Evolutionary conservation across 352 stramenopile species (phyloP).

Genomic region (Globisporangium cylindrosporum): DNA sequence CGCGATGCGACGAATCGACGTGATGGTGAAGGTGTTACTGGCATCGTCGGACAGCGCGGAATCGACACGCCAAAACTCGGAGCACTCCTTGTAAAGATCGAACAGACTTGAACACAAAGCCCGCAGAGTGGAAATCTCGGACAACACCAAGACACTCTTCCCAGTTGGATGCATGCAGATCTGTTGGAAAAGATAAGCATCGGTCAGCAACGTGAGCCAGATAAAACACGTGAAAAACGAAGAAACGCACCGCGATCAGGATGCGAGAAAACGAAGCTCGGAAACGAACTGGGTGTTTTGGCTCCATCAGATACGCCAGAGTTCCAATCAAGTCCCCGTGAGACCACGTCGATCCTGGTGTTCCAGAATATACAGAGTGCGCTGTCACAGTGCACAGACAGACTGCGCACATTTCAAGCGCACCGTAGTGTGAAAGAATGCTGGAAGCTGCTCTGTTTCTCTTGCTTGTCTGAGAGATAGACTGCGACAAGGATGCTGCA

Average conservation of each 20-base stretch:
- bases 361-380: background rate
- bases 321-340: background rate
- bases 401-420: conserved; percentile 15
- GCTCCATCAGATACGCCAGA: conserved; percentile 22
- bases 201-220: background rate
- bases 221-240: background rate
- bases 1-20: conserved; percentile 21
- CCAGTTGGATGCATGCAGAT: conserved; percentile 4
- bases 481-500: conserved; percentile 19
- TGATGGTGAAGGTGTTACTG: background rate
- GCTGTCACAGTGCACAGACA: conserved; percentile 8
- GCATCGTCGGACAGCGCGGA: background rate
- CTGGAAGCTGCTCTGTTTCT: background rate
- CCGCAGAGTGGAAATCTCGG: conserved; percentile 18
- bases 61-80: conserved; percentile 14
- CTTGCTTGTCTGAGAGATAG: background rate
- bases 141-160: conserved; percentile 11
- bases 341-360: conserved; percentile 1
- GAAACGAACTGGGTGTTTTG: conserved; percentile 34
- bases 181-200: background rate
- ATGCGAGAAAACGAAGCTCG: conserved; percentile 37
- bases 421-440: conserved; percentile 15
- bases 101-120: conserved; percentile 35
- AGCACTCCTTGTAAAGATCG: conserved; percentile 35
- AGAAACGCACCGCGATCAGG: conserved; percentile 30